These are phyloP conservation scores for Periconia sp. DNA, from an alignment of 2,329 filamentous ascomycete species.

Conservation along the genomic window DNA sequence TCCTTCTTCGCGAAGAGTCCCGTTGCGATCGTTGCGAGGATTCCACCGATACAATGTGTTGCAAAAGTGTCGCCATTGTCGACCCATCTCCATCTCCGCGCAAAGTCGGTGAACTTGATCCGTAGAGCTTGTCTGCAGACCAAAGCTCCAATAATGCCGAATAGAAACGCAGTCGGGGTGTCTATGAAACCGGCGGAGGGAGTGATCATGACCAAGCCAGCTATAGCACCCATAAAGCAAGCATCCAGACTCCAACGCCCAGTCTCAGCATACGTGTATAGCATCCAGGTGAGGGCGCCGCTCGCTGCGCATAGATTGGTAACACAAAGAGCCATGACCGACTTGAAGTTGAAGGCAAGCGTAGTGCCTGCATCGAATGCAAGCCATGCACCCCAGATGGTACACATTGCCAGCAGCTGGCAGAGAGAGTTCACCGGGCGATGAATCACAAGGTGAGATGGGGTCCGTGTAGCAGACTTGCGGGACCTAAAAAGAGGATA, in stretches of 20 bases:
- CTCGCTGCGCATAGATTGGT: constrained; percentile 58
- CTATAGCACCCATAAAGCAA: constrained; percentile 60
- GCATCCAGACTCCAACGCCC: constrained; percentile 57
- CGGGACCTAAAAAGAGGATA: constrained; percentile 57
- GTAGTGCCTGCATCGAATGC: constrained; percentile 60
- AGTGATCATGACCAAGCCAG: constrained; percentile 60
- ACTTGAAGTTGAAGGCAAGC: constrained; percentile 57
- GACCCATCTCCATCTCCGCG: constrained; percentile 57
- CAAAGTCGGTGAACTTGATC: constrained; percentile 59
- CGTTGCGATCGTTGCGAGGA: constrained; percentile 58
- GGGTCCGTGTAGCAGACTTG: constrained; percentile 52
- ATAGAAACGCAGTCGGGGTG: constrained; percentile 56
- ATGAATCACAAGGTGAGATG: constrained; percentile 55
- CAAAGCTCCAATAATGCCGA: constrained; percentile 55
- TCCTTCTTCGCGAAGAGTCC: constrained; percentile 59
- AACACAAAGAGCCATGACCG: constrained; percentile 57
- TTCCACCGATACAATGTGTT: constrained; percentile 60
- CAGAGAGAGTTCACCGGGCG: constrained; percentile 56
- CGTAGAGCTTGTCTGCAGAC: constrained; percentile 59
- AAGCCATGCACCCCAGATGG: constrained; percentile 60
- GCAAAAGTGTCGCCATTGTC: constrained; percentile 64
- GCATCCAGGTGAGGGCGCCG: constrained; percentile 56
- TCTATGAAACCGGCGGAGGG: constrained; percentile 58
- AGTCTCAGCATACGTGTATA: constrained; percentile 52
- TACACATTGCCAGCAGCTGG: constrained; percentile 56